phyloP scores from a whole-genome alignment of 768 basidiomycete genomes.

The Chalciporus sphaerocephalus region DNA sequence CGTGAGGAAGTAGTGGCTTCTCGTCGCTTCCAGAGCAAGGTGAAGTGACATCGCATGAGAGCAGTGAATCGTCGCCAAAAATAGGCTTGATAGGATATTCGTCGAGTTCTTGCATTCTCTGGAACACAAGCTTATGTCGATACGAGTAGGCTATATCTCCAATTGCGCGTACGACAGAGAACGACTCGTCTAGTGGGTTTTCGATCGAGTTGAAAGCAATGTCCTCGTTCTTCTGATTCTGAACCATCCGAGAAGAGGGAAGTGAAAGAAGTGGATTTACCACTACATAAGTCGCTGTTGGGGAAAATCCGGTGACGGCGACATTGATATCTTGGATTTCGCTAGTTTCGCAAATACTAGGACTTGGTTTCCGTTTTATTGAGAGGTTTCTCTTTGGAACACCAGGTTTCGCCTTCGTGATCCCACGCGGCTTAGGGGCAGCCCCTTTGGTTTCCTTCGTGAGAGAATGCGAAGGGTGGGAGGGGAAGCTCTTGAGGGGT shows the following conservation, averaged over 20 bases:
- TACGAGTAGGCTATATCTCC: constrained; percentile 29
- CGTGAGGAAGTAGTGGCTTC: constrained; percentile 15
- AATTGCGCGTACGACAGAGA: constrained; percentile 26
- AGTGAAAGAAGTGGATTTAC: constrained; percentile 28
- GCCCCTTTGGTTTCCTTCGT: constrained; percentile 11
- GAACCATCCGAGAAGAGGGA: not conserved
- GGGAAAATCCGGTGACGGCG: constrained; percentile 8
- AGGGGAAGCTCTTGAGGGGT: constrained; percentile 15
- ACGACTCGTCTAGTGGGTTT: constrained; percentile 24
- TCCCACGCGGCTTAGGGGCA: constrained; percentile 22
- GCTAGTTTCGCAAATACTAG: constrained; percentile 8
- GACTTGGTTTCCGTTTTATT: constrained; percentile 5
- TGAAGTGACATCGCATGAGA: constrained; percentile 14
- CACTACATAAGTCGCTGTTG: constrained; percentile 11
- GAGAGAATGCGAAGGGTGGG: constrained; percentile 17
- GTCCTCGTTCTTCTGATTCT: constrained; percentile 6
- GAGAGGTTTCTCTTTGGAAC: constrained; percentile 25
- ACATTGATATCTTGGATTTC: constrained; percentile 4
- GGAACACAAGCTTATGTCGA: constrained; percentile 24
- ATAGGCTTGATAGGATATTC: constrained; percentile 12
- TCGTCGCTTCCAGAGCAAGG: constrained; percentile 19
- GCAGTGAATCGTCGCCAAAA: constrained; percentile 8
- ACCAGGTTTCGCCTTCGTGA: constrained; percentile 30
- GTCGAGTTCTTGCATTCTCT: constrained; percentile 24
- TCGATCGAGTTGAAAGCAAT: constrained; percentile 14